Base-by-base conservation (phyloP, 139 green algal genomes). In the Chlamydomonas eustigma region DNA sequence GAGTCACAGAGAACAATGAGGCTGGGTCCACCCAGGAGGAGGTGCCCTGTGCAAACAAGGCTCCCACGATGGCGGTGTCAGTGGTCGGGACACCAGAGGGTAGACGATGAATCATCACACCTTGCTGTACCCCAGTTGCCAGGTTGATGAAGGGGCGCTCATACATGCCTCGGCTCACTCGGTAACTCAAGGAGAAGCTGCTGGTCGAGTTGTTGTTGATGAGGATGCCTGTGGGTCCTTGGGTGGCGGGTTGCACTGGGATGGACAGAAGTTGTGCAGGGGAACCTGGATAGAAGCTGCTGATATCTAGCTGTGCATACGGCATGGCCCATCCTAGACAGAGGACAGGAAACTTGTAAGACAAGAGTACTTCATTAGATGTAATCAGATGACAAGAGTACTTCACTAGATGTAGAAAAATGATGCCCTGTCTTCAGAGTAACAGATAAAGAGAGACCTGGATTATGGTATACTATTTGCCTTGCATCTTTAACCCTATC, bases 161-260 rank as follows among this genome's bases (percentile, higher is more conserved):
- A 24, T 72, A 72, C 18, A 34, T 33, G 18, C 33, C 33, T 25
- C 5, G 22, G 8, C 4, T 44, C 18, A 6, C 31, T 18, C 65
- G 65, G 65, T 50, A 72, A 34, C 65, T 72, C 22, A 44, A 6
- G 5, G 34, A n/a, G 28, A 72, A 72, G 65, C 65, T 39, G 65
- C 31, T 39, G 65, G 22, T 72, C 5, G 22, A n/a, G 58, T 31
- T 69, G 12, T 18, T 5, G 28, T n/a, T 37, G 18, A 72, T 8
- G 18, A 44, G 5, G 32, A 72, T 72, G 28, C 65, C 65, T 33
- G 3, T 72, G 33, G 34, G 4, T 5, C 65, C 65, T 33, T 5
- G 3, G 4, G 28, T 39, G 33, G 39, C 33, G 18, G 44, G 44
- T 18, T 58, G 44, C 44, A 58, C 44, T 4, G 65, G 65, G 22